Conservation (phyloP, 371 early-diverging fungal genomes). For the Saksenaea oblongispora region DNA sequence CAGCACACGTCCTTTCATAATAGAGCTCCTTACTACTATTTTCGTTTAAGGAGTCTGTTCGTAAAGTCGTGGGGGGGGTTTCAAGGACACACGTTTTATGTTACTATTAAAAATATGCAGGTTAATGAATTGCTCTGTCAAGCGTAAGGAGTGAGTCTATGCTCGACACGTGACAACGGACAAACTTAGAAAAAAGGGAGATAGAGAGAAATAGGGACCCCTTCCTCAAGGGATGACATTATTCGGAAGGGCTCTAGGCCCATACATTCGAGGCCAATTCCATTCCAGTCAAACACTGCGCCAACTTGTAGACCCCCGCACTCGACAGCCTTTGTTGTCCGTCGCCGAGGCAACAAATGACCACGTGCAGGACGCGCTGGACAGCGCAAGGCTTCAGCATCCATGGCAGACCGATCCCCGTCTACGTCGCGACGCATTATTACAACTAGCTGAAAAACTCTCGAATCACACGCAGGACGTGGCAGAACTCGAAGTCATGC, state of each 20-base stretch:
- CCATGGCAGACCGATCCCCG: conserved; percentile 11
- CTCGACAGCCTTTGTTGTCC: conserved; percentile 8
- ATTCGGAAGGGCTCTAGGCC: conserved; percentile 8
- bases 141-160: background rate
- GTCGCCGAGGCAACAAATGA: conserved; percentile 13
- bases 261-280: conserved; percentile 14
- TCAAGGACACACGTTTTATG: background rate
- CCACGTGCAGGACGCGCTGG: conserved; percentile 10
- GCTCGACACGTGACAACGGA: background rate
- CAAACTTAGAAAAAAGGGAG: background rate
- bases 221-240: background rate
- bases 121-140: background rate
- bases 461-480: conserved; percentile 50
- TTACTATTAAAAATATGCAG: background rate
- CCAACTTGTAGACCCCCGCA: conserved; percentile 16
- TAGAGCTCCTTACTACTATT: background rate
- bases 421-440: conserved; percentile 65
- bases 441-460: conserved; percentile 65
- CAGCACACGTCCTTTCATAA: background rate
- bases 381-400: conserved; percentile 8
- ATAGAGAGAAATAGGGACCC: background rate
- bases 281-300: conserved; percentile 3
- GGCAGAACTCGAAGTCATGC: conserved; percentile 75
- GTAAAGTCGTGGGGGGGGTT: background rate
- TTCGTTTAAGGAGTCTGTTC: background rate